Conservation (phyloP, 2,329 filamentous ascomycete genomes). For the Stachybotrys elegans region DNA sequence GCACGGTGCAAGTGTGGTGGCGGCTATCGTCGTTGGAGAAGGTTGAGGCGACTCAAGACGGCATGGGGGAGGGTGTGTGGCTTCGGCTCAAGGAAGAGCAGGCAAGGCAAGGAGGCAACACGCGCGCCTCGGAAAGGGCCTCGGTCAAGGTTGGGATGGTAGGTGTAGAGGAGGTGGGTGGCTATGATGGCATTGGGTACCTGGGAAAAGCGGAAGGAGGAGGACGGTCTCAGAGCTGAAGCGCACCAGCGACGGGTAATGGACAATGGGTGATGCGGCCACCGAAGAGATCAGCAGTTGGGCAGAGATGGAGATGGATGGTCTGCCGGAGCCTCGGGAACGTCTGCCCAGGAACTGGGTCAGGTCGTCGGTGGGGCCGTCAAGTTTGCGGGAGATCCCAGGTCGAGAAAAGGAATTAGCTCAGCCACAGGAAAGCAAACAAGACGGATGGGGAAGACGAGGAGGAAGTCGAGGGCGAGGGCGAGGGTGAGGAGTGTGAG, state of each 20-base stretch:
- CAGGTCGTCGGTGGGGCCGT: constrained; percentile 19
- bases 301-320: constrained; percentile 18
- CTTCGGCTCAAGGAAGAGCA: too few species aligned
- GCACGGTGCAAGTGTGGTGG: too few species aligned
- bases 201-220: background rate
- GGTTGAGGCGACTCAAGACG: too few species aligned
- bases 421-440: too few species aligned
- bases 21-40: too few species aligned
- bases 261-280: background rate
- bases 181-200: constrained; percentile 21
- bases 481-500: background rate
- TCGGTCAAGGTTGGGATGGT: too few species aligned
- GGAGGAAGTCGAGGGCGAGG: background rate
- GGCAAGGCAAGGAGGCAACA: too few species aligned
- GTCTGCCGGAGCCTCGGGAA: constrained; percentile 17
- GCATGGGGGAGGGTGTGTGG: too few species aligned
- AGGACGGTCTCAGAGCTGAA: background rate
- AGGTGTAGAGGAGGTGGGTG: too few species aligned
- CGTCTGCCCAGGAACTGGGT: background rate
- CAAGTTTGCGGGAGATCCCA: background rate
- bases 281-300: constrained; percentile 21
- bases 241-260: too few species aligned
- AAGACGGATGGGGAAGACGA: background rate
- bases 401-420: background rate
- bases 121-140: too few species aligned